Base-by-base conservation (phyloP, 2,329 filamentous ascomycete species). In the Triangularia setosa region DNA sequence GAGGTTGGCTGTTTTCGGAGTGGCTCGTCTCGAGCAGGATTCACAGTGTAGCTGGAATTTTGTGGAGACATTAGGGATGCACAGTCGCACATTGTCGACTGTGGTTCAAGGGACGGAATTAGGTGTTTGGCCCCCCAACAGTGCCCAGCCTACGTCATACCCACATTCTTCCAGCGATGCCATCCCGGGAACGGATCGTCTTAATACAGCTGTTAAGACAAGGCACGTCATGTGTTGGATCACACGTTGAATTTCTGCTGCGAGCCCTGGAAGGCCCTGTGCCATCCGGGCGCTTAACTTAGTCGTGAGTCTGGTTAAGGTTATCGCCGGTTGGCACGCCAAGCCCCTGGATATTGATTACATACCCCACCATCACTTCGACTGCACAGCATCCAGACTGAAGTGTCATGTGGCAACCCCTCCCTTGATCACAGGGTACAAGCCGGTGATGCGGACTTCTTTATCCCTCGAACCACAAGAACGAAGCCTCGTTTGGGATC, bases 101-200 rank as follows among this genome's bases (percentile, higher is more conserved):
- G 40, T 48, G 6, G 40, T 48, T 48, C n/a, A 3, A 44, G n/a
- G 30, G 40, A 48, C 40, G 40, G n/a, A 48, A 48, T 23, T 48
- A 18, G 40, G 40, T 21, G 21, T 48, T 9, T n/a, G 40, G n/a
- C n/a, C 40, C 40, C 40, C 40, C 40, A 48, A 48, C 40, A 48
- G n/a, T 11, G n/a, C 40, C 21, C 40, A 48, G 40, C 40, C 40
- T 27, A 9, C 24, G 25, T 28, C 52, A 27, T n/a, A 28, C 3
- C 52, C n/a, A 12, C 52, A 55, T 55, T 27, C 25, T 24, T 25
- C 21, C 52, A 55, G 21, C n/a, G 58, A 28, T 24, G 40, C n/a
- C 6, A 60, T 53, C 58, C 40, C 58, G 12, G 58, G 40, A 40
- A 60, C 24, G 12, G 40, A 48, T 60, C 58, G 16, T 60, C 40